phyloP scores from a whole-genome alignment of 805 yeast genomes.

The Hanseniaspora vineae region DNA sequence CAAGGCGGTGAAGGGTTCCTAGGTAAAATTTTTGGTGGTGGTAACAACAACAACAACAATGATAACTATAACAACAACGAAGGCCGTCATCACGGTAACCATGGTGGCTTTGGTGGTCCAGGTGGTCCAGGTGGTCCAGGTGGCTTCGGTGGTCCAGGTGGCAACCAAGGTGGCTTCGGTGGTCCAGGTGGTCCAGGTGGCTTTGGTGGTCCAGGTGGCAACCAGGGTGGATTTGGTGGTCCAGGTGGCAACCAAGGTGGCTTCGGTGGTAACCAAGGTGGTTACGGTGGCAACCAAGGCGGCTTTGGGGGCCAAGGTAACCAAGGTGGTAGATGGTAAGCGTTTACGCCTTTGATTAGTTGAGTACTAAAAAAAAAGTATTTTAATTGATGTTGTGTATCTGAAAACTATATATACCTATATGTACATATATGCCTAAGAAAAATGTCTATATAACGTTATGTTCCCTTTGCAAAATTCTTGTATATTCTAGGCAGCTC shows the following conservation, averaged over 20 bases:
- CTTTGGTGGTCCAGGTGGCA: constrained; percentile 4
- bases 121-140: constrained; percentile 14
- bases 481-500: too few species aligned
- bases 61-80: constrained; percentile 9
- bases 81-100: constrained; percentile 10
- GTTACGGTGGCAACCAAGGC: constrained; percentile 7
- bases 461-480: too few species aligned
- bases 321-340: constrained; percentile 2
- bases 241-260: constrained; percentile 9
- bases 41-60: constrained; percentile 1
- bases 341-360: neutral
- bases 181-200: constrained; percentile 15
- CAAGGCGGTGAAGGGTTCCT: too few species aligned
- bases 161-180: constrained; percentile 9
- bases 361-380: too few species aligned
- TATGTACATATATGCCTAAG: too few species aligned
- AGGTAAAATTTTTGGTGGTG: too few species aligned
- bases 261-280: constrained; percentile 6
- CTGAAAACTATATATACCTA: too few species aligned
- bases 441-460: too few species aligned
- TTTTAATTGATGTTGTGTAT: too few species aligned
- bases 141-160: constrained; percentile 6
- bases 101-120: constrained; percentile 7
- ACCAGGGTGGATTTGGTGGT: constrained; percentile 9
- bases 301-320: constrained; percentile 5